These are phyloP conservation scores for Chlamydomonas sp. DNA, from an alignment of 139 green algal genomes.

Conservation along the genomic window DNA sequence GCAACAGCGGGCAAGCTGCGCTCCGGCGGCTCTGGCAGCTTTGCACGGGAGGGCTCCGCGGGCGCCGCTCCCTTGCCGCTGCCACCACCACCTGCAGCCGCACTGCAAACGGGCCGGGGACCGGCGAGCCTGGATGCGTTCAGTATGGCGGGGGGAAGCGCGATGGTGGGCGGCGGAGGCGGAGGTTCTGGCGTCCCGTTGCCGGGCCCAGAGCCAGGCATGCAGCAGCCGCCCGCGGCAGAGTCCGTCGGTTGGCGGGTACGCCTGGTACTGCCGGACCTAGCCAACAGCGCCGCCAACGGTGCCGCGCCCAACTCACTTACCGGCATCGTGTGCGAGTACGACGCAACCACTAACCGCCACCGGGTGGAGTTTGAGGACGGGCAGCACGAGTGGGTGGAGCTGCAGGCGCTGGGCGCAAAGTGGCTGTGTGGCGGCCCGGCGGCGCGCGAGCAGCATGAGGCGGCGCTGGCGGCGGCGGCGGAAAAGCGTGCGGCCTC, in stretches of 20 bases:
- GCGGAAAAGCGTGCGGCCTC: not conserved
- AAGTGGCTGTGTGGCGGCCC: not conserved
- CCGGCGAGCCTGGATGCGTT: too few species aligned
- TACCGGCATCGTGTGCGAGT: slow-evolving; percentile 34
- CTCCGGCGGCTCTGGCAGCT: too few species aligned
- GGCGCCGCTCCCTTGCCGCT: too few species aligned
- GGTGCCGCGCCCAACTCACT: not conserved
- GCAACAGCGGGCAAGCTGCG: slow-evolving; percentile 17
- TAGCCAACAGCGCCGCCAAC: slow-evolving; percentile 19
- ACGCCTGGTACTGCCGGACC: slow-evolving; percentile 46
- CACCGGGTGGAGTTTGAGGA: slow-evolving; percentile 76
- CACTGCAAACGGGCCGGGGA: too few species aligned
- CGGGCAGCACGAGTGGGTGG: slow-evolving; percentile 54
- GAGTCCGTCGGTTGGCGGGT: slow-evolving; percentile 34
- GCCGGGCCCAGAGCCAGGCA: too few species aligned
- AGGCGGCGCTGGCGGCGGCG: not conserved
- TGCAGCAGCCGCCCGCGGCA: too few species aligned
- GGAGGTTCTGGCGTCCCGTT: too few species aligned
- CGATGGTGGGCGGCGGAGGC: too few species aligned
- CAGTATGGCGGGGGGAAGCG: too few species aligned
- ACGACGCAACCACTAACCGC: not conserved
- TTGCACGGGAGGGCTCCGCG: too few species aligned
- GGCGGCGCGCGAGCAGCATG: not conserved
- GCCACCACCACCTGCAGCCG: too few species aligned
- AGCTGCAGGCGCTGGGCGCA: slow-evolving; percentile 30